Evolutionary conservation across 2,329 filamentous ascomycete genomes (phyloP), one percentile per base, ranked within the genome.

Genomic region (Ophiostoma angusticollis): DNA sequence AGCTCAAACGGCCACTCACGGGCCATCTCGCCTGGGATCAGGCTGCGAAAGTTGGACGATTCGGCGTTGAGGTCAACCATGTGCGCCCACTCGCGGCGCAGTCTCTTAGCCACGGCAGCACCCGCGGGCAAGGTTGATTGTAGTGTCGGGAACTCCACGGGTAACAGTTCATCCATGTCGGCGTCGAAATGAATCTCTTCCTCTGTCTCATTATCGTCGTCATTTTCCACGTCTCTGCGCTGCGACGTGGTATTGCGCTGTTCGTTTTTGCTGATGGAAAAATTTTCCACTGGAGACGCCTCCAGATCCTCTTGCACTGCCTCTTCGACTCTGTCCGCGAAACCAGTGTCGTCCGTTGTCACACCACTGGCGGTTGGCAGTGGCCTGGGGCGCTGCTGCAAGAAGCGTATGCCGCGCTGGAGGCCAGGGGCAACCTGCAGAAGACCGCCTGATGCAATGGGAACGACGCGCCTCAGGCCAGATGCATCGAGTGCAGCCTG

Each of bases 1-100:
- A 96, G 74, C 58, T 98, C 91, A 49, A 98, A 98, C 0, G 89
- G 87, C 84, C 87, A 98, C 47, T 93, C 82, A 47, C 81, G 74
- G 1, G 91, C 91, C 86, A 96, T 95, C 44, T 96, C 84, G 11
- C 41, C 43, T 0, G 91, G 91, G 7, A 98, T 87, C 27, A 98
- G 67, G 45, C 95, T 89, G 42, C 72, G 69, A 59, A 98, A 96
- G 54, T 96, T 96, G n/a, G 83, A 70, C 52, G 96, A 93, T 37
- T 89, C 84, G 43, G 85, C 76, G 52, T 89, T 87, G 50, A 96
- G 80, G 56, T 98, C 89, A 2, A 98, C 89, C 78, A 98, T 93
- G 60, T 98, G 91, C 37, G 91, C 91, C 89, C 91, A 98, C 62
- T 96, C 85, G 51, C 74, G 80, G 6, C 83, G 82, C 28, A 76